A percentile compares a stretch with the other conserved stretches of the same genome.
These are phyloP conservation scores for Mucor plumbeus DNA, from an alignment of 371 early-diverging fungal species.

Conservation along the genomic window DNA sequence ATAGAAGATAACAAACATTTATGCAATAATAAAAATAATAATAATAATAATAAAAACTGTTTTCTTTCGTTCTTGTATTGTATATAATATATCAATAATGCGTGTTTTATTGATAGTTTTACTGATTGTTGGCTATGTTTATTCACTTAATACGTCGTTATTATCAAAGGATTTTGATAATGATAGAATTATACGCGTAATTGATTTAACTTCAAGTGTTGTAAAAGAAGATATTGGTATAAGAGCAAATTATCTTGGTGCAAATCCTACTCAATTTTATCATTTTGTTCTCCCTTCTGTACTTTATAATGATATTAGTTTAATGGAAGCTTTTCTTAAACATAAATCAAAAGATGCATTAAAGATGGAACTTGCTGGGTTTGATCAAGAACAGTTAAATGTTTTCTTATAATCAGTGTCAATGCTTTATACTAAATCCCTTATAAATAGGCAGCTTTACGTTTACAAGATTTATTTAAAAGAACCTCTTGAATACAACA, in stretches of 20 bases:
- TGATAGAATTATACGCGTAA: constrained; percentile 59
- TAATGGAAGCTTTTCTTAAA: constrained; percentile 49
- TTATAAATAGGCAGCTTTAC: constrained; percentile 45
- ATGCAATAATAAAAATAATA: background rate
- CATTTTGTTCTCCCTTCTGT: background rate
- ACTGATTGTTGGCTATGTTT: background rate
- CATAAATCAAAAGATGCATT: constrained; percentile 46
- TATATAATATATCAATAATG: background rate
- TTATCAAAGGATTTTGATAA: constrained; percentile 50
- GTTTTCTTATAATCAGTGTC: background rate
- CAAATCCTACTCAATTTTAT: constrained; percentile 19
- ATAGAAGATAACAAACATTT: constrained; percentile 3
- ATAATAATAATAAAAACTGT: background rate
- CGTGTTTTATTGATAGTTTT: background rate
- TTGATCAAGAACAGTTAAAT: constrained; percentile 28
- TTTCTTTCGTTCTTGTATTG: background rate
- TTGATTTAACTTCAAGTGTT: constrained; percentile 66
- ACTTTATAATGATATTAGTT: constrained; percentile 35
- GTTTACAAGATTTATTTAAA: constrained; percentile 67
- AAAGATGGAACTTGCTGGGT: constrained; percentile 36
- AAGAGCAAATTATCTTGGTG: constrained; percentile 52
- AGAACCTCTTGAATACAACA: constrained; percentile 59
- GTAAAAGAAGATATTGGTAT: constrained; percentile 65
- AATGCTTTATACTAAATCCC: constrained; percentile 12
- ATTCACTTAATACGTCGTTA: background rate